Percentiles rank a stretch among this genome's conserved stretches.
These are phyloP conservation scores for Aspergillus cristatus DNA, from an alignment of 495 filamentous ascomycete genomes.

Conservation along the genomic window DNA sequence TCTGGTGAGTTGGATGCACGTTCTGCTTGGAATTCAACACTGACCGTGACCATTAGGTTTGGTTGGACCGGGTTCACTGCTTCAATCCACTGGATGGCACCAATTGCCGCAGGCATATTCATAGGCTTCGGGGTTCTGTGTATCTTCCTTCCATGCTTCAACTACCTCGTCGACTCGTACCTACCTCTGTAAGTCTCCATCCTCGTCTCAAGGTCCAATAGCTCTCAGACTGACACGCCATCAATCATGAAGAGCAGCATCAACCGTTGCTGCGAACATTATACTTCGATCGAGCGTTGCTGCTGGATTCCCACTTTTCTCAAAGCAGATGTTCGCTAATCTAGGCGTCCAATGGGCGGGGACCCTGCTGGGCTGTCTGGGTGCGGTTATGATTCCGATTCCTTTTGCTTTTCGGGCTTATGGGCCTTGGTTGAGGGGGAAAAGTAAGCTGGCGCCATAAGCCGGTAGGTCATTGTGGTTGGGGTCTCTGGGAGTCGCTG, in stretches of 20 bases:
- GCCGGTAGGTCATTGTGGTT: too few species aligned
- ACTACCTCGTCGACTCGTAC: slow-evolving; percentile 26
- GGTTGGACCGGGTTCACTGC: slow-evolving; percentile 23
- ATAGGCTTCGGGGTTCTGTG: slow-evolving; percentile 20
- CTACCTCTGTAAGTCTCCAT: slow-evolving; percentile 53
- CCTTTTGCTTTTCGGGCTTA: slow-evolving; percentile 36
- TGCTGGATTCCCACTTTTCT: slow-evolving; percentile 72
- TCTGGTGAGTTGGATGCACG: slow-evolving; percentile 32
- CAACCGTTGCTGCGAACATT: slow-evolving; percentile 78
- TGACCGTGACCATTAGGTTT: slow-evolving; percentile 18
- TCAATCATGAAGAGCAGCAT: slow-evolving; percentile 56
- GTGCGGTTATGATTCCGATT: slow-evolving; percentile 59
- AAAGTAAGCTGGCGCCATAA: slow-evolving; percentile 23
- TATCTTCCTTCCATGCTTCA: slow-evolving; percentile 26
- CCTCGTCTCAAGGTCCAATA: slow-evolving; percentile 8
- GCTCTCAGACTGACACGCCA: neutral
- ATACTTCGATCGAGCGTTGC: slow-evolving; percentile 71
- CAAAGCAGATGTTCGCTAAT: slow-evolving; percentile 65
- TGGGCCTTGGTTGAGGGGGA: slow-evolving; percentile 19
- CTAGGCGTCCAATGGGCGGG: slow-evolving; percentile 69
- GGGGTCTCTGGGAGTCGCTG: too few species aligned
- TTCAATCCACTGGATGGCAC: slow-evolving; percentile 23
- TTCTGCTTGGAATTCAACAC: neutral
- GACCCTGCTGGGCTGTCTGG: slow-evolving; percentile 69
- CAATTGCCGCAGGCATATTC: slow-evolving; percentile 17